Evolutionary conservation across 352 stramenopile species (phyloP).

Genomic region (Pythium coloratum): DNA sequence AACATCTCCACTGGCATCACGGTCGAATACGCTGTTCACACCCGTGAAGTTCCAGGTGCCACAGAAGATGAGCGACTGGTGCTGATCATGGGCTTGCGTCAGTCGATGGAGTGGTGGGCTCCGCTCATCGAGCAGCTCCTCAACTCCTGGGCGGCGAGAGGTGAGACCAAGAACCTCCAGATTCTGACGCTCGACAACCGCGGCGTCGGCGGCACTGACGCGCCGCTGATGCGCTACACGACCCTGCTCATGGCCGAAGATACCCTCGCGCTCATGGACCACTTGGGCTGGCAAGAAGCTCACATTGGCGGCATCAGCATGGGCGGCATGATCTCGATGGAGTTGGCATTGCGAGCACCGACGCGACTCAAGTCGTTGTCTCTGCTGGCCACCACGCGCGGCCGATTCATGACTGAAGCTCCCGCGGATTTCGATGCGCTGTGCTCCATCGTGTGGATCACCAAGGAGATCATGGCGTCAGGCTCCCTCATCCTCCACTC

Average conservation of each 20-base stretch:
- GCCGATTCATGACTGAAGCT: conserved; percentile 38
- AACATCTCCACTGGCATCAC: conserved; percentile 47
- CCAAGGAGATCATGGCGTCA: conserved; percentile 24
- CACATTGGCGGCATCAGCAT: conserved; percentile 44
- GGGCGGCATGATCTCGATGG: conserved; percentile 52
- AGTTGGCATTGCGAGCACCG: conserved; percentile 44
- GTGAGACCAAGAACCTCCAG: conserved; percentile 29
- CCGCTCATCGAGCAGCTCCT: conserved; percentile 24
- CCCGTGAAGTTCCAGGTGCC: conserved; percentile 1
- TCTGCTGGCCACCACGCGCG: conserved; percentile 50
- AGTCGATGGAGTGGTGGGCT: conserved; percentile 27
- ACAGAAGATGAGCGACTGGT: conserved; percentile 23
- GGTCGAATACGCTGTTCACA: conserved; percentile 36
- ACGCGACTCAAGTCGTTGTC: conserved; percentile 48
- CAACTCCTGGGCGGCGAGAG: background rate
- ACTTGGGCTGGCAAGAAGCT: conserved; percentile 44
- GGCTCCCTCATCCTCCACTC: conserved; percentile 37
- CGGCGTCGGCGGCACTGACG: conserved; percentile 44
- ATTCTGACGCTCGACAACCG: conserved; percentile 69
- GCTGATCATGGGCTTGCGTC: conserved; percentile 31
- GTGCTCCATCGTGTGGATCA: conserved; percentile 31
- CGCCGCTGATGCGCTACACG: conserved; percentile 50
- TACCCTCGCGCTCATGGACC: conserved; percentile 53
- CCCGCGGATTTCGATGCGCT: conserved; percentile 18
- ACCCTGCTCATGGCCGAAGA: conserved; percentile 63